phyloP scores from a whole-genome alignment of 1,284 basidiomycete species.

The Vanrija sp. region DNA sequence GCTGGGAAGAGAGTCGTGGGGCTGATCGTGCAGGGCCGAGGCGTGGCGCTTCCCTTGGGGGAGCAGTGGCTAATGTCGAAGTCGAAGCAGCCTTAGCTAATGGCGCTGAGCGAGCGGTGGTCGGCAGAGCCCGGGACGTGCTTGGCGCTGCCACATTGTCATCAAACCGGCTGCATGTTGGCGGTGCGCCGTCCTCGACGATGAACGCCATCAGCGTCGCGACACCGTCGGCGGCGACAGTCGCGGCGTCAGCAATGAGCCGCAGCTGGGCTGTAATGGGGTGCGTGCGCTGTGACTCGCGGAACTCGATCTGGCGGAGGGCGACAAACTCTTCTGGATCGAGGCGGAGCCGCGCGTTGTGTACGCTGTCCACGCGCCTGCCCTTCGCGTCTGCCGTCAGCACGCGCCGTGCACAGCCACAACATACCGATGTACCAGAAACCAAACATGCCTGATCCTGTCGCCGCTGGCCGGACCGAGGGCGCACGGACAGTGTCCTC shows the following conservation, averaged over 20 bases:
- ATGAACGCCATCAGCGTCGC: slow-evolving; percentile 38
- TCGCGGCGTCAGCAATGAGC: slow-evolving; percentile 24
- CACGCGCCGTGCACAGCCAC: neutral
- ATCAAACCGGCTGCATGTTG: slow-evolving; percentile 37
- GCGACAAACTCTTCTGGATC: slow-evolving; percentile 37
- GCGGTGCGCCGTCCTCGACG: slow-evolving; percentile 41
- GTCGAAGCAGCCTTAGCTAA: neutral
- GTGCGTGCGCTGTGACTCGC: slow-evolving; percentile 26
- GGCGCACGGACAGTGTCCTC: neutral
- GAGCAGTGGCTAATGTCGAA: neutral
- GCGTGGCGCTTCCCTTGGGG: too few relatives aligned
- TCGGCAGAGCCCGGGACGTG: neutral
- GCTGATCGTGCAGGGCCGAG: slow-evolving; percentile 5
- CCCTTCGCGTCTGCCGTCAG: slow-evolving; percentile 24
- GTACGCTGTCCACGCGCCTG: slow-evolving; percentile 20
- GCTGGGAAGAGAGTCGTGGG: slow-evolving; percentile 33
- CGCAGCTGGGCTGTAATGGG: slow-evolving; percentile 33
- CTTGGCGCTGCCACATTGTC: slow-evolving; percentile 2
- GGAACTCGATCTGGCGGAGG: slow-evolving; percentile 42
- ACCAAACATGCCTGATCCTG: slow-evolving; percentile 22
- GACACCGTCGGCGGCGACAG: neutral
- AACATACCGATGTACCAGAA: slow-evolving; percentile 48
- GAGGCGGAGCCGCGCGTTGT: slow-evolving; percentile 31
- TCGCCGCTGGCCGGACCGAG: neutral
- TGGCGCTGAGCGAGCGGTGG: neutral